phyloP scores from a whole-genome alignment of 805 yeast genomes.

The Ogataea henricii region DNA sequence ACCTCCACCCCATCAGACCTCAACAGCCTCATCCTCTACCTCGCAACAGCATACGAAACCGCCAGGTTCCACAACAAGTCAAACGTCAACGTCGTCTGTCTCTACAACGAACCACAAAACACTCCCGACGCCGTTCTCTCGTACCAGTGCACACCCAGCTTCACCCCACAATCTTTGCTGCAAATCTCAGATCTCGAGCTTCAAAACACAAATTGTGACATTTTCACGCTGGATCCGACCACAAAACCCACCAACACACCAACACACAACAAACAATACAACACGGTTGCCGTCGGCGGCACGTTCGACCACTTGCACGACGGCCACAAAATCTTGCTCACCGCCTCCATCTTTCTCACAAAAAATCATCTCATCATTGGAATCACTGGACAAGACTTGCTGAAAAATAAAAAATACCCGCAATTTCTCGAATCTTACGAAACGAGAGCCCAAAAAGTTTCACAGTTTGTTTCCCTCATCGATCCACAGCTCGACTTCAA shows the following conservation, averaged over 20 bases:
- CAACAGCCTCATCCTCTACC: constrained; percentile 4
- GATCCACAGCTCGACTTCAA: constrained; percentile 50
- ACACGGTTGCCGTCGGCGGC: constrained; percentile 78
- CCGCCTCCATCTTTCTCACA: constrained; percentile 69
- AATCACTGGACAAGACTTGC: constrained; percentile 72
- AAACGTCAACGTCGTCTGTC: constrained; percentile 8
- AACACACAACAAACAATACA: constrained; percentile 12
- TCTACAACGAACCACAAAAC: constrained; percentile 5
- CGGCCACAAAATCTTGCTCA: constrained; percentile 86
- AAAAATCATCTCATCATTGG: constrained; percentile 67
- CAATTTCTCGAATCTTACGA: constrained; percentile 64
- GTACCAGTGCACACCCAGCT: not conserved
- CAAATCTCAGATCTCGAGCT: not conserved
- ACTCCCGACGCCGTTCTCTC: not conserved
- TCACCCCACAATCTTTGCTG: not conserved
- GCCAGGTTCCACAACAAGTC: constrained; percentile 16
- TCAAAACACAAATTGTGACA: not conserved
- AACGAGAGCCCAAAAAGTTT: constrained; percentile 48
- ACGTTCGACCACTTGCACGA: constrained; percentile 96
- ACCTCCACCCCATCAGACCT: constrained; percentile 22
- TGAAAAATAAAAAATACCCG: constrained; percentile 72
- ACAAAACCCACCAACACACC: not conserved
- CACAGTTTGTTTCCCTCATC: constrained; percentile 48
- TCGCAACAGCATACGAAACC: constrained; percentile 20
- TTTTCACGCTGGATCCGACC: not conserved